Base-by-base conservation (phyloP, 2,329 filamentous ascomycete species). In the Monilinia polystroma region DNA sequence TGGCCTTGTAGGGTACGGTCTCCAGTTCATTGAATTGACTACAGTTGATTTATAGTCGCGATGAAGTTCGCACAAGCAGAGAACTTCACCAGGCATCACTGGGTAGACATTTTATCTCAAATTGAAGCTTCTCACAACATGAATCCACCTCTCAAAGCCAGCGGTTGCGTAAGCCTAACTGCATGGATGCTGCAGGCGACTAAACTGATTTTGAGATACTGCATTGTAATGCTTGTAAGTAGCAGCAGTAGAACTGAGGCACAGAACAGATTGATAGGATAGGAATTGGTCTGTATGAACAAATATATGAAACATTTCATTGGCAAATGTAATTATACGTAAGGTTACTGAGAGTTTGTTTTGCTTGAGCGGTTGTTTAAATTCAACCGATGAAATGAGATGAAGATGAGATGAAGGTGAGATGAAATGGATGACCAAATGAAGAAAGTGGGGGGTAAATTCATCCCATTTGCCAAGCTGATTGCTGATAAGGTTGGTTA, bases 141-240 rank as follows among this genome's bases (percentile, higher is more conserved):
- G 26, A 7, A 32, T 32, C 20, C 41, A 32, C n/a, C 32, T 14
- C 53, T 7, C 35, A 20, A 11, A 51, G 20, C 7, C 14, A 3
- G 6, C 47, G 29, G n/a, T 23, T 60, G 57, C 18, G 29, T 49
- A 29, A 49, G 43, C 26, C 43, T 32, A 41, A 12, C 29, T 38
- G 29, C 45, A 60, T 60, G 58, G 20, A 14, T 60, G 29, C 4
- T 60, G 45, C 45, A 60, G 45, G 20, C 20, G 45, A 51, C 45
- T 60, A 60, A 26, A 60, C 58, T 45, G 45, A 20, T 38, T 60
- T 51, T 23, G 58, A 60, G 43, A 38, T 14, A n/a, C 45, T 60
- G 58, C 58, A 60, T 60, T 35, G 2, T 51, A 14, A 60, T 60
- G 45, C 29, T 51, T 60, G 56, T n/a, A 26, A 38, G 2, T 3